Evolutionary conservation across 306 rosid genomes (phyloP).

Genomic region (Vigna unguiculata): DNA sequence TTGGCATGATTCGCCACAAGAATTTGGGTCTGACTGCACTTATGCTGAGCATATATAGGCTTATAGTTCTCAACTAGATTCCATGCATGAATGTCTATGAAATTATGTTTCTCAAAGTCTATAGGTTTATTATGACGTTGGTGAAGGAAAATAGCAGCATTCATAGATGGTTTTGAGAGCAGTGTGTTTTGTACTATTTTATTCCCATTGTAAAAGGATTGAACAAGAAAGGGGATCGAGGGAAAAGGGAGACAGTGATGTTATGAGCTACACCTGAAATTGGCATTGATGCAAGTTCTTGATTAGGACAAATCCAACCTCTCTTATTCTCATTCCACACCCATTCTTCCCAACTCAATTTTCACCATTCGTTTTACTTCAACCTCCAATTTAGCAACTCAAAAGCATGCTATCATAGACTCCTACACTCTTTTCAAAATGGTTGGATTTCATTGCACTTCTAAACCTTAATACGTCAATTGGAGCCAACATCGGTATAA

Average conservation of each 20-base stretch:
- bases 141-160: conserved; percentile 4
- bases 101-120: background rate
- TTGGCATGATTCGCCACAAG: background rate
- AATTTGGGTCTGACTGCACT: background rate
- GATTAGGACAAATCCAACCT: conserved; percentile 8
- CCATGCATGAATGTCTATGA: conserved; percentile 1
- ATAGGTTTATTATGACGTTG: background rate
- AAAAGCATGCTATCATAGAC: background rate
- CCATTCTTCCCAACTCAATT: background rate
- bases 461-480: background rate
- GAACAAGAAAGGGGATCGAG: conserved; percentile 15
- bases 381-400: background rate
- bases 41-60: background rate
- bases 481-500: background rate
- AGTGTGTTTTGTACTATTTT: conserved; percentile 5
- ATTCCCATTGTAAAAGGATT: conserved; percentile 8
- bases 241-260: conserved; percentile 8
- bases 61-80: conserved; percentile 1
- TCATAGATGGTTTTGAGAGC: conserved; percentile 27
- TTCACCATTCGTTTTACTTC: background rate
- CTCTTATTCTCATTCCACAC: conserved; percentile 33
- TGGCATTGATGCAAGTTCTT: conserved; percentile 37
- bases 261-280: conserved; percentile 9
- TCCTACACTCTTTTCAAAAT: background rate
- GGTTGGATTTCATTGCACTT: background rate